Base-by-base conservation (phyloP, 495 filamentous ascomycete species). In the Massariosphaeria phaeospora region DNA sequence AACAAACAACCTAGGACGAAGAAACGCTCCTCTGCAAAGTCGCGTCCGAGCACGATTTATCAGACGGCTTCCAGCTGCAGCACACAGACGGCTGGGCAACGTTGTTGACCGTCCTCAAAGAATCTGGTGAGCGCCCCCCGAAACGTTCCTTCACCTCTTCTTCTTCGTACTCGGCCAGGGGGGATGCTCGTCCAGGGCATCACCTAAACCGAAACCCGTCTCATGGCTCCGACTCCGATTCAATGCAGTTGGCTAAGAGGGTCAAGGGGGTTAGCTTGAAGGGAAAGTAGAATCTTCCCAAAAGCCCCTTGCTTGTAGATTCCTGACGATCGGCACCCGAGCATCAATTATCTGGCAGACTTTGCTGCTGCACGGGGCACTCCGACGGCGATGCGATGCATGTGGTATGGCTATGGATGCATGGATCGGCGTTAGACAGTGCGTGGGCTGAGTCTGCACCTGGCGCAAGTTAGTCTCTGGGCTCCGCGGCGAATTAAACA, bases 241-340 rank as follows among this genome's bases (percentile, higher is more conserved):
- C 65, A 29, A 86, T 87, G 79, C 84, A 84, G 66, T 86, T 96
- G 88, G 83, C 91, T 96, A 96, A 96, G 84, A 85, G 88, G 79
- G 86, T 96, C 78, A 90, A 91, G 85, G 86, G 87, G 80, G 82
- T 95, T 89, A 96, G 88, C 81, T 78, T 96, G 81, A 90, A 40
- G 35, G 55, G 47, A 20, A 40, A 41, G 25, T 48, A 48, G 21
- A 29, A n/a, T 30, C 9, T 34, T 39, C 27, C 31, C 27, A 15
- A 3, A 15, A n/a, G 25, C 25, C 24, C 25, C 41, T 44, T n/a
- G 25, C 2, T 27, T 27, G 3, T 26, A 44, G 41, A n/a, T 44
- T 26, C 21, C 17, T 6, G 18, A 39, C 15, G 6, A 39, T 6
- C 9, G 8, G 24, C 21, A 3, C 6, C 4, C 10, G 7, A 4